Evolutionary conservation across 2,329 filamentous ascomycete species (phyloP).

Genomic region (Cladosporium sp.): DNA sequence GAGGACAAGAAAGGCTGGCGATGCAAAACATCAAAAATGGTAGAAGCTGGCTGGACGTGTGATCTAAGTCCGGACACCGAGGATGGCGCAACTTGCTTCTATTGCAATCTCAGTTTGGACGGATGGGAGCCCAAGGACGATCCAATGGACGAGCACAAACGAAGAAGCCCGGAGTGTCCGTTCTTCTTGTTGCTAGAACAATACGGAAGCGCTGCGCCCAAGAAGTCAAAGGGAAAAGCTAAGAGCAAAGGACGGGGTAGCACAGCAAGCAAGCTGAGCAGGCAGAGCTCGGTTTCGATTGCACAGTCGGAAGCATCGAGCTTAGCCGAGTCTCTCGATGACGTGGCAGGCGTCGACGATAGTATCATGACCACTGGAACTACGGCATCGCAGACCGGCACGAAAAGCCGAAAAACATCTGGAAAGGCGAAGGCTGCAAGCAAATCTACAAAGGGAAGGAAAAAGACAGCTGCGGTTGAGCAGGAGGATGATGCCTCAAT

Average conservation of each 20-base stretch:
- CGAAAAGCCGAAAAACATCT: constrained; percentile 30
- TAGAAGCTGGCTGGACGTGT: constrained; percentile 90
- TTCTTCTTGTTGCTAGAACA: constrained; percentile 70
- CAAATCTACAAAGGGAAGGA: constrained; percentile 32
- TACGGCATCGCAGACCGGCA: constrained; percentile 23
- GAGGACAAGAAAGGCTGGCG: constrained; percentile 84
- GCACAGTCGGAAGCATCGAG: constrained; percentile 23
- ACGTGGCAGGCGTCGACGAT: constrained; percentile 47
- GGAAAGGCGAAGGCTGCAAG: constrained; percentile 39
- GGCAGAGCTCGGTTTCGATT: constrained; percentile 35
- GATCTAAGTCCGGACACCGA: constrained; percentile 71
- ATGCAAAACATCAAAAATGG: constrained; percentile 86
- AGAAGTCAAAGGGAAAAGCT: constrained; percentile 16
- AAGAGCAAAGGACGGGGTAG: constrained; percentile 30
- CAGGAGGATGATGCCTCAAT: constrained; percentile 15
- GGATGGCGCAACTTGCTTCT: constrained; percentile 86
- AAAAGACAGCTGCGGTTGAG: constrained; percentile 19
- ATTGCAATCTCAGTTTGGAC: constrained; percentile 84
- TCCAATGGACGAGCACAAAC: constrained; percentile 84
- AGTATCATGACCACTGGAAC: constrained; percentile 45
- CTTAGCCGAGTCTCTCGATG: constrained; percentile 18
- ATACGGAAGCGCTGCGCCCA: constrained; percentile 24
- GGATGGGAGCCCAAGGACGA: constrained; percentile 94
- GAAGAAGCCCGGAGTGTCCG: constrained; percentile 70
- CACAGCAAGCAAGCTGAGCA: constrained; percentile 59